Conservation (phyloP, 2,329 filamentous ascomycete species). For the Pseudofabraea citricarpa region DNA sequence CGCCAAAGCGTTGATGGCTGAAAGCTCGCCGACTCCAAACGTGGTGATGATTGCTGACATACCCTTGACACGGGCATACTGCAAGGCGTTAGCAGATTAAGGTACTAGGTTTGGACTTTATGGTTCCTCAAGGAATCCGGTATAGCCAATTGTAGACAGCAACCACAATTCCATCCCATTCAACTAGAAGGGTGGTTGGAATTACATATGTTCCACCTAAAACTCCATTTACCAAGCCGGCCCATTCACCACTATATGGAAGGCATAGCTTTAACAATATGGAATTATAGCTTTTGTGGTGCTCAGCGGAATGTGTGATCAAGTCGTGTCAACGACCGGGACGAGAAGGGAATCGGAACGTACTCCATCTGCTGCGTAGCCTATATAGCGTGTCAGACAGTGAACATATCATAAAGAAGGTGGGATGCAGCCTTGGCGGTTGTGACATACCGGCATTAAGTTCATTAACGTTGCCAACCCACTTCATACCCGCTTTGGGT, state of each 20-base stretch:
- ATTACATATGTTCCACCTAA: too few relatives aligned
- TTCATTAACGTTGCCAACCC: conserved; percentile 69
- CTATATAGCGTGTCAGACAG: conserved; percentile 30
- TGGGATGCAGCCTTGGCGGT: not conserved
- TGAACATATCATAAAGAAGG: not conserved
- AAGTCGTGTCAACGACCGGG: not conserved
- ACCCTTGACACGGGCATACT: conserved; percentile 66
- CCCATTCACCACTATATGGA: too few relatives aligned
- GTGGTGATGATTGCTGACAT: conserved; percentile 69
- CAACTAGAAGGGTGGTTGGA: too few relatives aligned
- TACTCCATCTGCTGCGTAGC: conserved; percentile 70
- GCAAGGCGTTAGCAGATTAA: not conserved
- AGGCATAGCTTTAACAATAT: too few relatives aligned
- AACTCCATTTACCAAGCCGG: too few relatives aligned
- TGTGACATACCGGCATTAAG: conserved; percentile 60
- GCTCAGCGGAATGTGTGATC: not conserved
- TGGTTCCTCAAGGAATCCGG: too few relatives aligned
- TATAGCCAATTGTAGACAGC: too few relatives aligned
- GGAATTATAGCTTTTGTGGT: not conserved
- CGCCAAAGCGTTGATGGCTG: conserved; percentile 67
- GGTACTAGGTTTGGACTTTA: too few relatives aligned
- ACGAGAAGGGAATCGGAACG: not conserved
- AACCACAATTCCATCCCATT: too few relatives aligned
- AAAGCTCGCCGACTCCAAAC: conserved; percentile 72
- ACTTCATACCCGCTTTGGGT: conserved; percentile 50